phyloP scores from a whole-genome alignment of 177 flowering plant species.

The Telopea speciosissima region DNA sequence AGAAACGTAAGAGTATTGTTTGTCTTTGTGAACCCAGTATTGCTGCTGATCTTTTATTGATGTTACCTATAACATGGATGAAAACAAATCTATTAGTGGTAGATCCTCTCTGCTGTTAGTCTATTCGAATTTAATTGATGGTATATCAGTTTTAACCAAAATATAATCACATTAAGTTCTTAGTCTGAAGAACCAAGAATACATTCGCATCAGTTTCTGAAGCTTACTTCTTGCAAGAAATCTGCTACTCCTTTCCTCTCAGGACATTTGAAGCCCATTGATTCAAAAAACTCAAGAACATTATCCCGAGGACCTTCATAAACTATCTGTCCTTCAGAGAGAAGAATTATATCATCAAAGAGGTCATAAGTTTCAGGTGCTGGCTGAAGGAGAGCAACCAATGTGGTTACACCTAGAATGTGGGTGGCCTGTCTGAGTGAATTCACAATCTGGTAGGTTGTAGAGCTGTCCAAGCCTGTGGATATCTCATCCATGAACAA shows the following conservation, averaged over 20 bases:
- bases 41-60: conserved; percentile 33
- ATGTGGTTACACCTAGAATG: conserved; percentile 24
- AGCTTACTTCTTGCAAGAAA: conserved; percentile 22
- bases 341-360: conserved; percentile 36
- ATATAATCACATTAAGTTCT: not conserved
- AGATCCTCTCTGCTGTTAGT: not conserved
- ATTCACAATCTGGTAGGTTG: conserved; percentile 34
- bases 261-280: conserved; percentile 31
- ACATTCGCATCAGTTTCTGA: not conserved
- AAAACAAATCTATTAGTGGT: not conserved
- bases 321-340: conserved; percentile 37
- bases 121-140: not conserved
- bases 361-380: conserved; percentile 38
- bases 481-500: conserved; percentile 42
- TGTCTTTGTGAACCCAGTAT: conserved; percentile 26
- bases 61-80: conserved; percentile 22
- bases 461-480: conserved; percentile 37
- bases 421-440: conserved; percentile 31
- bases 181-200: not conserved
- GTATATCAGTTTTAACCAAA: not conserved
- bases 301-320: conserved; percentile 33
- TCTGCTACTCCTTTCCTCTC: conserved; percentile 27
- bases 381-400: conserved; percentile 39
- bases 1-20: conserved; percentile 23
- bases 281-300: conserved; percentile 27